Base-by-base conservation (phyloP, 495 filamentous ascomycete genomes). In the Lasiosphaeria hispida region DNA sequence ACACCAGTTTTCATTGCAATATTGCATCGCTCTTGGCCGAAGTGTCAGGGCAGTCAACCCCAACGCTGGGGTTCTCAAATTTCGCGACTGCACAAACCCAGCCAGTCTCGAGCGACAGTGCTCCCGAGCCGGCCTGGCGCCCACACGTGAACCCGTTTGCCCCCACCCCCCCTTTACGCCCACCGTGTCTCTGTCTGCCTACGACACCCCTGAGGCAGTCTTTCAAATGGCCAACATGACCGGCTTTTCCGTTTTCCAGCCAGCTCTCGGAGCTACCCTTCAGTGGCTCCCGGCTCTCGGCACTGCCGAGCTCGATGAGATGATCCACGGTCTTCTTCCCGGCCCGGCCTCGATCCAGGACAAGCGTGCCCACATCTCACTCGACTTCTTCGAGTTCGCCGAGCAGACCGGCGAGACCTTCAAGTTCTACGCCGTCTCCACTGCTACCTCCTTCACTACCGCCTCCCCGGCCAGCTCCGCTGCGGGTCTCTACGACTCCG, bases 271-370 rank as follows among this genome's bases (percentile, higher is more conserved):
- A 23, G 74, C 72, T 34, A 55, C 77, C 48, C 66, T 84, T 55
- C 75, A 80, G 59, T 84, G 80, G 69, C 69, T 79, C 42, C 81
- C 81, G 45, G 73, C 75, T 33, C 68, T 84, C 53, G 80, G 80
- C 48, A 77, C 80, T 41, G 65, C 70, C 54, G 77, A 82, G 63
- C 71, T 82, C 41, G 79, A 84, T 53, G 71, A 75, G 37, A 68
- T 82, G 72, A 75, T 84, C 59, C 63, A 80, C 62, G 70, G 73
- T 44, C 78, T 80, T 53, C 65, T 84, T 42, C 67, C 75, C 15
- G 81, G 81, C 17, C 55, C 74, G 48, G 73, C 71, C 47, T 70
- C 79, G 42, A 78, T 80, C 63, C 61, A 71, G 58, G 77, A 80
- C 54, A 83, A 83, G 74, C 72, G 80, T 14, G 76, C 78, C 18